phyloP scores from a whole-genome alignment of 441 rosid species.

The Euphorbia celastroides region DNA sequence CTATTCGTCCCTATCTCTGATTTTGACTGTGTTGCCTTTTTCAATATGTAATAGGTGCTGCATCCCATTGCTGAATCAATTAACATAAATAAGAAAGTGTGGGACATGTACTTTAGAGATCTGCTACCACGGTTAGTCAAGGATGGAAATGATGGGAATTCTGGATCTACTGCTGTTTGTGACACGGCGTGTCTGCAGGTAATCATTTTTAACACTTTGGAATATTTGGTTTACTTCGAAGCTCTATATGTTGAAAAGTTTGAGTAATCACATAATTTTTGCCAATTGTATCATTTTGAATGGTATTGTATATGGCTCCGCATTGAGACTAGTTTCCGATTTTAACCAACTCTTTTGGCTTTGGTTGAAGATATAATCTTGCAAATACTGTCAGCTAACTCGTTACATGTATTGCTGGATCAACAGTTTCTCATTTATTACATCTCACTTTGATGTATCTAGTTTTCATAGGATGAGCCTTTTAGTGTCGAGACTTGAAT shows the following conservation, averaged over 20 bases:
- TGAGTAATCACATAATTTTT: background rate
- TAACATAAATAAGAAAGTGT: conserved; percentile 66
- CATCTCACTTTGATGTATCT: background rate
- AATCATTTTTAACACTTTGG: conserved; percentile 8
- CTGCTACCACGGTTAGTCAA: conserved; percentile 71
- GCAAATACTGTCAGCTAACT: background rate
- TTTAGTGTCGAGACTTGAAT: conserved; percentile 1
- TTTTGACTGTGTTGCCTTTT: conserved; percentile 6
- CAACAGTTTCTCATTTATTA: background rate
- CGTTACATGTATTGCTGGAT: background rate
- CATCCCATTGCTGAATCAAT: conserved; percentile 71
- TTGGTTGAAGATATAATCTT: background rate
- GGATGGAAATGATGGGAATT: conserved; percentile 87
- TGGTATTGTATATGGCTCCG: background rate
- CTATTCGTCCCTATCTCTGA: background rate
- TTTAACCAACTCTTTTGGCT: background rate
- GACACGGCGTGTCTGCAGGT: conserved; percentile 90
- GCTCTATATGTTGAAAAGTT: background rate
- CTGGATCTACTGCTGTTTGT: conserved; percentile 88
- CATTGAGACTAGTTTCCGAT: conserved; percentile 8
- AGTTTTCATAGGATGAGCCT: background rate
- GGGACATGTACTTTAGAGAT: conserved; percentile 86
- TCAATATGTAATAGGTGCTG: conserved; percentile 44
- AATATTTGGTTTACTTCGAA: background rate
- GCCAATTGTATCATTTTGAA: no score